phyloP scores from a whole-genome alignment of 352 stramenopile genomes.

The Elongisporangium prolatum region DNA sequence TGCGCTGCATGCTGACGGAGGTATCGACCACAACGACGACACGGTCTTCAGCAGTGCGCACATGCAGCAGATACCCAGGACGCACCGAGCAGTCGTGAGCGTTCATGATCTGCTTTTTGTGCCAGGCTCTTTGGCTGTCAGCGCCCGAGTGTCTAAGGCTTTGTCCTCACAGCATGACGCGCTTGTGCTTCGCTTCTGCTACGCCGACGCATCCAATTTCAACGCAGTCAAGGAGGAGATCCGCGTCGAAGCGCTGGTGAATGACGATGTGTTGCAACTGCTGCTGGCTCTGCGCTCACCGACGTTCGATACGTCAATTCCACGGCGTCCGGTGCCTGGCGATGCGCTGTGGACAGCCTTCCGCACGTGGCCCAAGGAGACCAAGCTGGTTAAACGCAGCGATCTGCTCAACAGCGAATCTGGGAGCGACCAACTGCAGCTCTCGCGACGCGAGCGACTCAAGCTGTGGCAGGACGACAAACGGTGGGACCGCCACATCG shows the following conservation, averaged over 20 bases:
- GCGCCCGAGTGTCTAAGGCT: conserved; percentile 7
- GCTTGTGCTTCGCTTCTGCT: conserved; percentile 63
- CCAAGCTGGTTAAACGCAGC: conserved; percentile 31
- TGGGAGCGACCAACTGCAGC: conserved; percentile 10
- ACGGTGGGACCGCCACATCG: conserved; percentile 58
- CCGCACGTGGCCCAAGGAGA: conserved; percentile 58
- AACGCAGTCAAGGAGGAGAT: conserved; percentile 58
- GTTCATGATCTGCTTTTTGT: conserved; percentile 40
- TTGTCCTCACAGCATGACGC: conserved; percentile 2
- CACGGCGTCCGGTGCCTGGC: conserved; percentile 23
- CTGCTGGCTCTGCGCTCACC: conserved; percentile 41
- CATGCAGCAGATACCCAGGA: conserved; percentile 12
- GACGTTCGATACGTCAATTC: conserved; percentile 56
- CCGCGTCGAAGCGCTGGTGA: conserved; percentile 39
- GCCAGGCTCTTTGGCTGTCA: conserved; percentile 32
- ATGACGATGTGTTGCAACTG: conserved; percentile 21
- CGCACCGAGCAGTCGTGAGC: conserved; percentile 12
- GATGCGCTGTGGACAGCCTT: conserved; percentile 49
- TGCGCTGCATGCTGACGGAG: conserved; percentile 15
- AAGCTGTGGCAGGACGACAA: conserved; percentile 81
- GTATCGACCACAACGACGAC: conserved; percentile 1
- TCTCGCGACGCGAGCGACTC: conserved; percentile 68
- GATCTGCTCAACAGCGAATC: conserved; percentile 16
- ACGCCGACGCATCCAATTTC: conserved; percentile 72
- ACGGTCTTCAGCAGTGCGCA: conserved; percentile 17